Conservation (phyloP, 2,329 filamentous ascomycete genomes). For the Cladosporium phlei region DNA sequence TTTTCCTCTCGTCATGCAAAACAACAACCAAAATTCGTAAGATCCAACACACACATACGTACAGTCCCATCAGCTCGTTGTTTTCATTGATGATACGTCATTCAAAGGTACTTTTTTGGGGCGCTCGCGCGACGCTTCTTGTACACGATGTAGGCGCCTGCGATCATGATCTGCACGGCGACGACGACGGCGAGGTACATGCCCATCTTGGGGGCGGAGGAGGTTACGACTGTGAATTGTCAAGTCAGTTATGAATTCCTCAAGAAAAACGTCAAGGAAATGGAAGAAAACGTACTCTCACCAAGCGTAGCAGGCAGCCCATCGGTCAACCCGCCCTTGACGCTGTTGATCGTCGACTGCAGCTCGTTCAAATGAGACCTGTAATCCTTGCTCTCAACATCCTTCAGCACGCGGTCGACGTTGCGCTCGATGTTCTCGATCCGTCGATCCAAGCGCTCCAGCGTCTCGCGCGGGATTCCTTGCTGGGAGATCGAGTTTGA, state of each 20-base stretch:
- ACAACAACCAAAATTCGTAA: too few relatives aligned
- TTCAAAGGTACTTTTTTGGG: slow-evolving; percentile 86
- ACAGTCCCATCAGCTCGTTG: too few relatives aligned
- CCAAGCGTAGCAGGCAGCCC: slow-evolving; percentile 48
- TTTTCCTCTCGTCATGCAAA: too few relatives aligned
- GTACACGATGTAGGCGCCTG: slow-evolving; percentile 67
- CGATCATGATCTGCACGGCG: slow-evolving; percentile 67
- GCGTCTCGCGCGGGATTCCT: slow-evolving; percentile 9
- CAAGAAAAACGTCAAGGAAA: background rate
- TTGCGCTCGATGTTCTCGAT: slow-evolving; percentile 51
- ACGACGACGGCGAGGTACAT: slow-evolving; percentile 67
- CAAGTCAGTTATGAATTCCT: slow-evolving; percentile 7
- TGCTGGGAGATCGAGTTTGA: slow-evolving; percentile 2
- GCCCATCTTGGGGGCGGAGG: slow-evolving; percentile 53
- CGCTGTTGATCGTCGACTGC: slow-evolving; percentile 50
- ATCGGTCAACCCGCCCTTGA: slow-evolving; percentile 49
- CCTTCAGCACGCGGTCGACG: slow-evolving; percentile 48
- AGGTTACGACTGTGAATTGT: slow-evolving; percentile 43
- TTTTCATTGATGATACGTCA: too few relatives aligned
- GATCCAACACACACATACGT: too few relatives aligned
- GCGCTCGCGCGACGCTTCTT: slow-evolving; percentile 69
- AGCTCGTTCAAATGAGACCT: slow-evolving; percentile 50
- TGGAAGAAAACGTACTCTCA: slow-evolving; percentile 41
- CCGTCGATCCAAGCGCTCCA: slow-evolving; percentile 34
- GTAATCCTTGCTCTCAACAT: slow-evolving; percentile 56